Conservation (phyloP, 495 filamentous ascomycete genomes). For the Choiromyces venosus region DNA sequence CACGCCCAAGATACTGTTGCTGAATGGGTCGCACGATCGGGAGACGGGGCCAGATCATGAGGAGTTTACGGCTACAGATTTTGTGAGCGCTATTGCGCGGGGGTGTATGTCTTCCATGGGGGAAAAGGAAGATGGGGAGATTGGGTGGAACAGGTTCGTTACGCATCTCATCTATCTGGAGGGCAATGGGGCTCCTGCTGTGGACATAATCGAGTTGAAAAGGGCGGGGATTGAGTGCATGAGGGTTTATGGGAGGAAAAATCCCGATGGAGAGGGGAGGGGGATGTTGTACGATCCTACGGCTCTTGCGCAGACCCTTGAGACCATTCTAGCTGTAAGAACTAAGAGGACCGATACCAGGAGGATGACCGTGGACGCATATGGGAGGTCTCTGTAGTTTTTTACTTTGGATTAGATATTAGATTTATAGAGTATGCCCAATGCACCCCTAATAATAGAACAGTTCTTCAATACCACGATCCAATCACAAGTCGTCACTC, state of each 20-base stretch:
- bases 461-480: background rate
- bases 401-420: background rate
- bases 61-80: slow-evolving; percentile 67
- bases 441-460: background rate
- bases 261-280: slow-evolving; percentile 42
- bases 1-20: slow-evolving; percentile 69
- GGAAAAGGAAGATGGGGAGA: slow-evolving; percentile 23
- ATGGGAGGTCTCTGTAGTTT: slow-evolving; percentile 10
- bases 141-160: slow-evolving; percentile 55
- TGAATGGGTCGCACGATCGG: slow-evolving; percentile 76
- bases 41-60: slow-evolving; percentile 65
- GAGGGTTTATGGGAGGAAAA: slow-evolving; percentile 65
- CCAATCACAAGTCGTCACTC: background rate
- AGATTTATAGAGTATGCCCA: background rate
- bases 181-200: slow-evolving; percentile 61
- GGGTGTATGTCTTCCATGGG: slow-evolving; percentile 54
- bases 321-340: slow-evolving; percentile 67
- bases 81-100: slow-evolving; percentile 67
- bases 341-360: slow-evolving; percentile 54
- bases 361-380: slow-evolving; percentile 51
- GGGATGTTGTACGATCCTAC: slow-evolving; percentile 71
- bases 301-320: slow-evolving; percentile 68
- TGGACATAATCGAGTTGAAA: slow-evolving; percentile 61
- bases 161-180: slow-evolving; percentile 82
- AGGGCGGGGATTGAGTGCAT: slow-evolving; percentile 69